phyloP scores from a whole-genome alignment of 768 basidiomycete species.

The Lactarius indigo region DNA sequence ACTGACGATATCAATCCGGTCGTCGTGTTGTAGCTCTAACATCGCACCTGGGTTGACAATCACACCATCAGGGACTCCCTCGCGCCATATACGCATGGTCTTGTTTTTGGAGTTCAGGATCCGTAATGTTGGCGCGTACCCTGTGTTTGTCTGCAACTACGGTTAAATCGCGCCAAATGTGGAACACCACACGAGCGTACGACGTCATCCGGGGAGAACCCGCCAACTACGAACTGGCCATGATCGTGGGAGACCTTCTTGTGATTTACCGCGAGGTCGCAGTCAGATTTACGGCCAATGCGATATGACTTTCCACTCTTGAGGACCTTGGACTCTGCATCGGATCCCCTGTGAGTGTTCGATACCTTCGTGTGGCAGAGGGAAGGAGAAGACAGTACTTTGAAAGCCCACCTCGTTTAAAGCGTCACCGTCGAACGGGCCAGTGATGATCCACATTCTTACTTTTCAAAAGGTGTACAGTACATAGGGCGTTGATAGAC shows the following conservation, averaged over 20 bases:
- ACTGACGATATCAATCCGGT: slow-evolving; percentile 45
- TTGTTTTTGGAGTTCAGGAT: slow-evolving; percentile 49
- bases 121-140: slow-evolving; percentile 45
- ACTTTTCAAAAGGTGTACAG: background rate
- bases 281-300: slow-evolving; percentile 53
- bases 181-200: slow-evolving; percentile 41
- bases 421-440: slow-evolving; percentile 48
- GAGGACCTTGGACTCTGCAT: slow-evolving; percentile 53
- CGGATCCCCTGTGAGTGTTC: background rate
- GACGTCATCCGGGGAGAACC: slow-evolving; percentile 48
- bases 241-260: slow-evolving; percentile 66
- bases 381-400: slow-evolving; percentile 35
- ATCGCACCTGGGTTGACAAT: slow-evolving; percentile 38
- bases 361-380: background rate
- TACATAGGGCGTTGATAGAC: background rate
- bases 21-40: slow-evolving; percentile 50
- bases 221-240: slow-evolving; percentile 53
- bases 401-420: slow-evolving; percentile 35
- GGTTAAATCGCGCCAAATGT: background rate
- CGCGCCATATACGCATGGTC: slow-evolving; percentile 41
- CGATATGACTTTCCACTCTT: slow-evolving; percentile 53
- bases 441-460: slow-evolving; percentile 53
- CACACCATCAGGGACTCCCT: slow-evolving; percentile 28
- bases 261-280: slow-evolving; percentile 46
- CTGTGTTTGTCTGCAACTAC: slow-evolving; percentile 45